These are phyloP conservation scores for Beauveria australis DNA, from an alignment of 2,329 filamentous ascomycete genomes.

Conservation along the genomic window DNA sequence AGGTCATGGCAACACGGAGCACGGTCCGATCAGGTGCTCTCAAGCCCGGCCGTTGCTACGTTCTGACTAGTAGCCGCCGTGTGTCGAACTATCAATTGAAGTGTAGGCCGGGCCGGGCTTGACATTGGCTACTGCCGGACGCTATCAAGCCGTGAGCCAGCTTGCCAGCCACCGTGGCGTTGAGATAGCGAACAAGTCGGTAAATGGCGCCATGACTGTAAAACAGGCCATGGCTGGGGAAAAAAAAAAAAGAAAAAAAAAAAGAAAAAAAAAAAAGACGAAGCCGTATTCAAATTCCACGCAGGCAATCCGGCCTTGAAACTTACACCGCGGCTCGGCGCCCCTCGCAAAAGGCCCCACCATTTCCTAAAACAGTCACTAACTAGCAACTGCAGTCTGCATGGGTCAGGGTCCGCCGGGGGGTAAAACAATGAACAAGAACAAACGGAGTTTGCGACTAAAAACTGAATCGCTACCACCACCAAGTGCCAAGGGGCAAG, in stretches of 20 bases:
- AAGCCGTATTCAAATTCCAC: no score
- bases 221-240: background rate
- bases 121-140: background rate
- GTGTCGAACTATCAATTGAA: background rate
- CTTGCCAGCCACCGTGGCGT: background rate
- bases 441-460: background rate
- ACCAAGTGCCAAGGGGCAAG: background rate
- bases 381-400: constrained; percentile 2
- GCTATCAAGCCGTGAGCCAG: background rate
- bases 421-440: no score
- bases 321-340: background rate
- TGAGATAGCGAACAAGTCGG: background rate
- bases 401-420: no score
- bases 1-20: background rate
- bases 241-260: no score
- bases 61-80: background rate
- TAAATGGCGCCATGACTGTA: background rate
- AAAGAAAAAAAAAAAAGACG: no score
- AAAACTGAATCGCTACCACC: background rate
- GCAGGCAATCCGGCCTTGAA: no score
- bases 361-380: constrained; percentile 5
- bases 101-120: background rate
- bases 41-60: background rate
- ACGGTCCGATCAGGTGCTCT: constrained; percentile 7
- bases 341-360: background rate